Percentiles rank a stretch among this genome's conserved stretches.
Conservation (phyloP, 208 protist species). For the Perkinsela sp. region DNA sequence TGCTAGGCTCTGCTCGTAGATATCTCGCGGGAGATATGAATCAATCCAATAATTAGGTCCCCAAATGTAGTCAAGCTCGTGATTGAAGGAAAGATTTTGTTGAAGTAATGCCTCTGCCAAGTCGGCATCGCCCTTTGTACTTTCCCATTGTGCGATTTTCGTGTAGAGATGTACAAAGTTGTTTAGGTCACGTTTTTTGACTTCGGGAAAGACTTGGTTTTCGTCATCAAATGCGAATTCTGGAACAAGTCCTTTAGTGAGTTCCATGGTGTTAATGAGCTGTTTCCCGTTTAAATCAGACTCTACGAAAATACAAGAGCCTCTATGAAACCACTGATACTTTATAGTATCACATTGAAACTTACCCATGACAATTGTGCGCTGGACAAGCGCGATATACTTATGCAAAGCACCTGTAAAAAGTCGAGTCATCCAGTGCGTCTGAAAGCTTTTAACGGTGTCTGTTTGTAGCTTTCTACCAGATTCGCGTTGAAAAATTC, state of each 20-base stretch:
- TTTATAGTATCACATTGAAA: not conserved
- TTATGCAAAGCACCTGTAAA: not conserved
- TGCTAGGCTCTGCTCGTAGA: not conserved
- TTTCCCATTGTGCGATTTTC: not conserved
- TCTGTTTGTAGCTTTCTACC: not conserved
- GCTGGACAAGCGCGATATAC: not conserved
- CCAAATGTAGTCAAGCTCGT: not conserved
- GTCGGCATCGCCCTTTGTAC: not conserved
- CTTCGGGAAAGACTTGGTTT: not conserved
- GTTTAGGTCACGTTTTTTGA: not conserved
- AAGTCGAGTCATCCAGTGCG: not conserved
- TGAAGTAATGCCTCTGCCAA: not conserved
- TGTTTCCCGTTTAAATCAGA: not conserved
- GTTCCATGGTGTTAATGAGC: not conserved
- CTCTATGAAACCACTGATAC: not conserved
- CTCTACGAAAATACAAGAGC: not conserved
- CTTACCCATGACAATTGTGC: not conserved
- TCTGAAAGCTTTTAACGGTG: not conserved
- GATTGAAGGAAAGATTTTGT: not conserved
- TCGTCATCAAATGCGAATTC: constrained; percentile 1
- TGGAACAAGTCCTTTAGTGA: not conserved
- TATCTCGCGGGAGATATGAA: not conserved
- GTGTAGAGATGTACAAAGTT: not conserved
- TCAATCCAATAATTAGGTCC: constrained; percentile 1
- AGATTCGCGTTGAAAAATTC: not conserved